Conservation (phyloP, 306 rosid species). For the Prunus salicina region DNA sequence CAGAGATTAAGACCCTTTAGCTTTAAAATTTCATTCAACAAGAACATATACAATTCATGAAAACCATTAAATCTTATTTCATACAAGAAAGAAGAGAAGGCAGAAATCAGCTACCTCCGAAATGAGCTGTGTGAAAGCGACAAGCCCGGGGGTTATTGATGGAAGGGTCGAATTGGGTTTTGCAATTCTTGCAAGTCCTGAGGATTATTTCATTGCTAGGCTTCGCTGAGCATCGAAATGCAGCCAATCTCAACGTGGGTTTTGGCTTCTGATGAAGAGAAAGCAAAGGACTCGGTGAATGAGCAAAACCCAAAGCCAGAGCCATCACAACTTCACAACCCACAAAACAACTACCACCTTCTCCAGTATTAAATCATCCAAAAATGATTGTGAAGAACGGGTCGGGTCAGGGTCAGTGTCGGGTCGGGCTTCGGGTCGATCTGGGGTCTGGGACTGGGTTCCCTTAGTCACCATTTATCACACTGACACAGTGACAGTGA, state of each 20-base stretch:
- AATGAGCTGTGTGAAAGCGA: slow-evolving; percentile 86
- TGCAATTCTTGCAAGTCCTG: slow-evolving; percentile 88
- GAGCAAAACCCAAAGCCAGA: slow-evolving; percentile 36
- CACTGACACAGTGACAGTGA: background rate
- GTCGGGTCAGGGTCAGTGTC: background rate
- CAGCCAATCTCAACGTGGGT: slow-evolving; percentile 19
- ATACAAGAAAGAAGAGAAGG: background rate
- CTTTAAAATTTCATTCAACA: background rate
- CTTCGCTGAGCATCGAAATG: slow-evolving; percentile 45
- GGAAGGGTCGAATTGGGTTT: slow-evolving; percentile 66
- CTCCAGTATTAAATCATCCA: background rate
- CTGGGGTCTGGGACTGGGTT: no score
- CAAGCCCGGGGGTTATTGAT: slow-evolving; percentile 80
- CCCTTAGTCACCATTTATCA: background rate
- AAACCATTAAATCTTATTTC: background rate
- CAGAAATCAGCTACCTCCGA: slow-evolving; percentile 53
- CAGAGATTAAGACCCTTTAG: background rate
- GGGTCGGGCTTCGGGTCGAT: no score
- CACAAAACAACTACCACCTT: background rate
- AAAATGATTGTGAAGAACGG: background rate
- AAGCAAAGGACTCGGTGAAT: slow-evolving; percentile 20
- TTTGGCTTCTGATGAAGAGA: slow-evolving; percentile 12
- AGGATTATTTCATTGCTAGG: slow-evolving; percentile 35
- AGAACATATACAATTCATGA: background rate
- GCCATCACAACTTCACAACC: slow-evolving; percentile 1